These are phyloP conservation scores for Pyricularia sp. DNA, from an alignment of 2,329 filamentous ascomycete species.

Conservation along the genomic window DNA sequence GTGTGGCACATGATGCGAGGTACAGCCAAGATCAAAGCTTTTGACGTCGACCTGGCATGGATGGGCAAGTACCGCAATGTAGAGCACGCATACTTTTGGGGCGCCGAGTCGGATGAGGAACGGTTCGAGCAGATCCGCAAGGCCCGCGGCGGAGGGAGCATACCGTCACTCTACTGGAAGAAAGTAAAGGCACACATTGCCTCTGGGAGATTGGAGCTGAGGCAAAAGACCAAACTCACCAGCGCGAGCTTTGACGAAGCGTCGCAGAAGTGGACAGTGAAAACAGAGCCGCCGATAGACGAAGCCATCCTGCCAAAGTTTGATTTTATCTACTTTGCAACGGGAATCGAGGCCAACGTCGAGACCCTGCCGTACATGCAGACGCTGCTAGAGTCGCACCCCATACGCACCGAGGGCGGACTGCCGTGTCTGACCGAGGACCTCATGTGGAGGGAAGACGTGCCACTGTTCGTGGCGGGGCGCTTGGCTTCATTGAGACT, in stretches of 20 bases:
- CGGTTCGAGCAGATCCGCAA: constrained; percentile 50
- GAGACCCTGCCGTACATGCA: constrained; percentile 45
- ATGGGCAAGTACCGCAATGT: constrained; percentile 72
- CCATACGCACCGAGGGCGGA: constrained; percentile 49
- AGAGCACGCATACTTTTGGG: constrained; percentile 66
- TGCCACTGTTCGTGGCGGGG: constrained; percentile 33
- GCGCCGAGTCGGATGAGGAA: constrained; percentile 57
- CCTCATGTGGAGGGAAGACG: constrained; percentile 59
- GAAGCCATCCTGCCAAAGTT: not conserved
- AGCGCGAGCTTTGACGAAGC: constrained; percentile 35
- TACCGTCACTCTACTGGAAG: constrained; percentile 56
- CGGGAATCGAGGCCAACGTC: constrained; percentile 55
- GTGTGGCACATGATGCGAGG: constrained; percentile 60
- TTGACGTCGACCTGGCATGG: constrained; percentile 66
- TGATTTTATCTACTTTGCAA: constrained; percentile 40
- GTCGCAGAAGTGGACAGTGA: constrained; percentile 25
- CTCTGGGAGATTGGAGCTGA: constrained; percentile 37
- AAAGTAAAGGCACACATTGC: constrained; percentile 48
- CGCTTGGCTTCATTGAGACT: constrained; percentile 9
- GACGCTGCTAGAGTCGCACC: constrained; percentile 43
- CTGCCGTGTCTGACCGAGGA: constrained; percentile 65
- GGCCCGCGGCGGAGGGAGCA: constrained; percentile 63
- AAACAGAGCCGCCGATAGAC: constrained; percentile 33
- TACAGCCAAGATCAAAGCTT: constrained; percentile 49
- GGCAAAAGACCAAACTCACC: constrained; percentile 42